Conservation (phyloP, 2,329 filamentous ascomycete species). For the Simplicillium aogashimaense region DNA sequence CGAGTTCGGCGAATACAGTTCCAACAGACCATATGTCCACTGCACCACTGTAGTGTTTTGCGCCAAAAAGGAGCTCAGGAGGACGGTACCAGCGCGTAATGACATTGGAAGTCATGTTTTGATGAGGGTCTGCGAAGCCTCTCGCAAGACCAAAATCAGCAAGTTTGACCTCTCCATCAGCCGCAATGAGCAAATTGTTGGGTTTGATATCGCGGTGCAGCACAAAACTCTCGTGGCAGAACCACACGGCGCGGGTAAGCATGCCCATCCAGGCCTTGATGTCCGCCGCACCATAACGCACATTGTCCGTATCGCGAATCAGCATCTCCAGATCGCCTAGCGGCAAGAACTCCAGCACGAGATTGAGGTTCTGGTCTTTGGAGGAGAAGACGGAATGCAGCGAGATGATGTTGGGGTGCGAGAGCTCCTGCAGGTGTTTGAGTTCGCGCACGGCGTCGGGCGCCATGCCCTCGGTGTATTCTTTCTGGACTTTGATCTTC, state of each 20-base stretch:
- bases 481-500: conserved; percentile 79
- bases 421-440: conserved; percentile 87
- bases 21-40: conserved; percentile 95
- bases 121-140: conserved; percentile 78
- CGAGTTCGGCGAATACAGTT: conserved; percentile 84
- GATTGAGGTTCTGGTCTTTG: conserved; percentile 91
- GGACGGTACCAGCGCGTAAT: conserved; percentile 97
- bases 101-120: conserved; percentile 84
- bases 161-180: conserved; percentile 87
- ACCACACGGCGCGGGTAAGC: conserved; percentile 88
- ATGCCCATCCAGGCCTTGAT: conserved; percentile 99
- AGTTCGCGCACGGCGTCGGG: conserved; percentile 94
- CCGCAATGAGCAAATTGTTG: conserved; percentile 92
- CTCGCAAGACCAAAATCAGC: conserved; percentile 96
- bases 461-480: conserved; percentile 83
- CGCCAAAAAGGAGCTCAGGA: conserved; percentile 86
- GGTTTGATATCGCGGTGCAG: conserved; percentile 98
- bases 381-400: conserved; percentile 89
- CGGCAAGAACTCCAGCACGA: conserved; percentile 89
- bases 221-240: conserved; percentile 90
- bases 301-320: conserved; percentile 69
- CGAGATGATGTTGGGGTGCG: conserved; percentile 90
- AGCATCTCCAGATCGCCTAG: conserved; percentile 93
- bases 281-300: conserved; percentile 78
- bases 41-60: conserved; percentile 76